Evolutionary conservation across 345 rosid species (phyloP).

Genomic region (Cardiospermum halicacabum): DNA sequence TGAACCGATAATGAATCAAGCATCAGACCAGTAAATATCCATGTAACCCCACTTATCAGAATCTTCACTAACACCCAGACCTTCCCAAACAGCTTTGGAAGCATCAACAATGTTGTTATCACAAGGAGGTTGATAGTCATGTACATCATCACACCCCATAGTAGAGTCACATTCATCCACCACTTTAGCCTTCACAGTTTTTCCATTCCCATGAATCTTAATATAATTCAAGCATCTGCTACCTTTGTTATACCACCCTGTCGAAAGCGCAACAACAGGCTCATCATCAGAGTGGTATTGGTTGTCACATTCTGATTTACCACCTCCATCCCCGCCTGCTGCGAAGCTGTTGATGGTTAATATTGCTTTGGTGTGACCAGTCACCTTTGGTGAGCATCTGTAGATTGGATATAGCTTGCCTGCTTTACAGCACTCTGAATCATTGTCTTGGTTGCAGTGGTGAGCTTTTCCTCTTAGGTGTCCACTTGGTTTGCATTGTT

Average conservation of each 20-base stretch:
- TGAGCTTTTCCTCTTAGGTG: constrained; percentile 22
- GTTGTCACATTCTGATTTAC: constrained; percentile 18
- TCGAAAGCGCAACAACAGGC: constrained; percentile 22
- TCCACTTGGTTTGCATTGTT: constrained; percentile 27
- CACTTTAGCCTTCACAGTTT: constrained; percentile 21
- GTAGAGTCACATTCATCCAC: constrained; percentile 35
- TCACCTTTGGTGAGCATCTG: constrained; percentile 16
- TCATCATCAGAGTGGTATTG: constrained; percentile 16
- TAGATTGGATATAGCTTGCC: constrained; percentile 23
- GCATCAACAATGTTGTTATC: constrained; percentile 26
- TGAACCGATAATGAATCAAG: too few relatives aligned
- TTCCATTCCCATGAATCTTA: constrained; percentile 23
- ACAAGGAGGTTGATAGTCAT: constrained; percentile 27
- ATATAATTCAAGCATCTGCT: constrained; percentile 20
- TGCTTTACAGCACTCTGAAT: constrained; percentile 24
- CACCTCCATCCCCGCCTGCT: constrained; percentile 19
- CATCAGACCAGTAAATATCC: constrained; percentile 31
- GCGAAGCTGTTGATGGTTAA: constrained; percentile 27
- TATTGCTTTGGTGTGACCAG: constrained; percentile 12
- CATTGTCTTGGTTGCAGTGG: constrained; percentile 27
- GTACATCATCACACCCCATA: constrained; percentile 17
- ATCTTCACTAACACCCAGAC: constrained; percentile 29
- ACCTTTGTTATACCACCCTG: constrained; percentile 23
- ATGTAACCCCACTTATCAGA: constrained; percentile 18
- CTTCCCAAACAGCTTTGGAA: constrained; percentile 33